Base-by-base conservation (phyloP, 2,329 filamentous ascomycete species). In the Hypocreales sp. region DNA sequence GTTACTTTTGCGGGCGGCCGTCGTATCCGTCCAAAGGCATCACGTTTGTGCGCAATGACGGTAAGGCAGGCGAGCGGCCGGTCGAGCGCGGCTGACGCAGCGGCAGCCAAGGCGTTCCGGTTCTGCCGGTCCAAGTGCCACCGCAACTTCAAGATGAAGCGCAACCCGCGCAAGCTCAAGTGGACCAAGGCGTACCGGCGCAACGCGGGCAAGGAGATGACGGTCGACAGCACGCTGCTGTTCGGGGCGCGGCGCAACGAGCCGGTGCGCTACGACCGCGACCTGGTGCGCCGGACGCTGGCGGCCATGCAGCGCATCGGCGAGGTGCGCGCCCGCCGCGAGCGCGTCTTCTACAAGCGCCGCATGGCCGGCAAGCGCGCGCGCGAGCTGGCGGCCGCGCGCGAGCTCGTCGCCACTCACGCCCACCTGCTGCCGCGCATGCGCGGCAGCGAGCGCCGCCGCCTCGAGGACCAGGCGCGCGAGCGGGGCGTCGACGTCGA, bases 141-240 rank as follows among this genome's bases (percentile, higher is more conserved):
- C 50, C 61, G 61, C 45, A 77, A 74, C 55, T 92, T 92, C 72
- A 90, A 92, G 61, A 92, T 92, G 82, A 93, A 93, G 79, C 77
- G 90, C 40, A 94, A 95, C 60, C 86, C 87, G 20, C 76, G 87
- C 52, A 93, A 94, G 58, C 72, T 95, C 43, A 90, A 84, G 58
- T 94, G 87, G 90, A 94, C 87, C 36, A 93, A 94, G 66, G 75
- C 82, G 28, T 87, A 86, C 68, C 79, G 84, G 47, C 78, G 77
- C 50, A 51, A 51, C 12, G 77, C 79, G 31, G 82, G 82, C 60
- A 92, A 84, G 61, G 67, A 74, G 50, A 73, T 92, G 82, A 80
- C 81, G 31, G 86, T 95, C 56, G 90, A 98, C 66, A 79, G 73
- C 45, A 93, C 87, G 18, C 75, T 98, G 34, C 79, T 83, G 48